Percentiles rank a stretch among this genome's conserved stretches.
Evolutionary conservation across 257 asterid species (phyloP).

Genomic region (Lavandula angustifolia): DNA sequence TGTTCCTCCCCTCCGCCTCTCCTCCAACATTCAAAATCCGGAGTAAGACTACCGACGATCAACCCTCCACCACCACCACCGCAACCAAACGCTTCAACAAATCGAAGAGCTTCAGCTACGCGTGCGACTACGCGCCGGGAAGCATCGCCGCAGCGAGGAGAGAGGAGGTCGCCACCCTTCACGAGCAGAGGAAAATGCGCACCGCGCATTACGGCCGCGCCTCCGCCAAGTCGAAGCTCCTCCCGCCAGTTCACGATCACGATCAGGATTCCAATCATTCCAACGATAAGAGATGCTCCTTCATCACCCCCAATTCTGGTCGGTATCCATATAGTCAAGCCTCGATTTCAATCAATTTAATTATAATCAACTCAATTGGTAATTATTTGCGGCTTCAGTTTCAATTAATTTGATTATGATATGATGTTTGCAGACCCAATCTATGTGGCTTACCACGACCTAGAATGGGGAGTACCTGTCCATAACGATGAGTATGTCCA

Average conservation of each 20-base stretch:
- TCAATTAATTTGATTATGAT: no score
- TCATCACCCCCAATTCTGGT: slow-evolving; percentile 75
- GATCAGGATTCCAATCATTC: background rate
- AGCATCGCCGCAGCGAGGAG: slow-evolving; percentile 83
- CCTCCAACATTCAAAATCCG: background rate
- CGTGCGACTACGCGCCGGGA: slow-evolving; percentile 58
- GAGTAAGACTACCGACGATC: background rate
- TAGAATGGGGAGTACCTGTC: slow-evolving; percentile 87
- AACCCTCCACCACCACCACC: background rate
- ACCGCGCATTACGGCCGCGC: slow-evolving; percentile 82
- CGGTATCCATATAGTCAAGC: no score
- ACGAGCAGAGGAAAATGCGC: slow-evolving; percentile 68
- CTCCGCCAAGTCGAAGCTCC: slow-evolving; percentile 40
- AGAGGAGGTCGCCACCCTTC: slow-evolving; percentile 65
- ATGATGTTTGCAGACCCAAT: slow-evolving; percentile 38
- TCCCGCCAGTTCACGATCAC: slow-evolving; percentile 20
- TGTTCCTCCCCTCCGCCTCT: background rate
- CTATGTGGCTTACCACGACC: slow-evolving; percentile 75
- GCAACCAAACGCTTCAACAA: slow-evolving; percentile 19
- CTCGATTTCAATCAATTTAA: no score
- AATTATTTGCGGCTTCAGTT: no score
- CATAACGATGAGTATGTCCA: slow-evolving; percentile 66
- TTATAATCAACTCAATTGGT: no score
- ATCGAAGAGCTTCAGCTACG: slow-evolving; percentile 43
- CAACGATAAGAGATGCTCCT: slow-evolving; percentile 65